Base-by-base conservation (phyloP, 345 rosid genomes). In the Citrus maxima region DNA sequence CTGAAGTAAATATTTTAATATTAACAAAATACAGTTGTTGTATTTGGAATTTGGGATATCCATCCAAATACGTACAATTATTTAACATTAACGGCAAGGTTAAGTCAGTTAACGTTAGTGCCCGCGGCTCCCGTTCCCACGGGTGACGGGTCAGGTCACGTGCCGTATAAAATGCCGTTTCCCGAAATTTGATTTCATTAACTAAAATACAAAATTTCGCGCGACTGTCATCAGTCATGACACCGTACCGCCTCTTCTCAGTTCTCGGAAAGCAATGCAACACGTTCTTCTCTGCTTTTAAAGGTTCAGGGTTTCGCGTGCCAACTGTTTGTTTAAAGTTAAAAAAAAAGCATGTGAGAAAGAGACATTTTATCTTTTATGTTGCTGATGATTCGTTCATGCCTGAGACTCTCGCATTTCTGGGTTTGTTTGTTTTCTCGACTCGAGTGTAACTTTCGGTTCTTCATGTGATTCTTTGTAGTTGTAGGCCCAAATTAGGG, bases 171-270 rank as follows among this genome's bases (percentile, higher is more conserved):
- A 10, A 6, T 4, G n/a, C 51, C 35, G 42, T 27, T 38, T 62
- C 72, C 30, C 64, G 37, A 56, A 65, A 37, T n/a, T 49, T 35
- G 60, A 25, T 18, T 37, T 4, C 25, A 5, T 25, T 24, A 65
- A 51, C 77, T 37, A 67, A 14, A 35, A 5, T 10, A 24, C 72
- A 22, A 80, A 75, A 37, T 75, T 70, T 70, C 65, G 76, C 79
- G 83, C 77, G 72, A 70, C 22, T 12, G 51, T 13, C 16, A 46
- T 12, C 5, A 12, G 51, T 1, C 51, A 3, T 46, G 51, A 46
- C 18, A 46, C 51, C 4, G 13, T 1, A 12, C 1, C 14, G 0
- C 51, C 51, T 42, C 16, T 42, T 42, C 51, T 42, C 16, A 13
- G 51, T 46, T 46, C 51, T 46, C 13, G 16, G 51, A 46, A 13